Conservation (phyloP, 108 stramenopile genomes). For the Parietichytrium sp. region DNA sequence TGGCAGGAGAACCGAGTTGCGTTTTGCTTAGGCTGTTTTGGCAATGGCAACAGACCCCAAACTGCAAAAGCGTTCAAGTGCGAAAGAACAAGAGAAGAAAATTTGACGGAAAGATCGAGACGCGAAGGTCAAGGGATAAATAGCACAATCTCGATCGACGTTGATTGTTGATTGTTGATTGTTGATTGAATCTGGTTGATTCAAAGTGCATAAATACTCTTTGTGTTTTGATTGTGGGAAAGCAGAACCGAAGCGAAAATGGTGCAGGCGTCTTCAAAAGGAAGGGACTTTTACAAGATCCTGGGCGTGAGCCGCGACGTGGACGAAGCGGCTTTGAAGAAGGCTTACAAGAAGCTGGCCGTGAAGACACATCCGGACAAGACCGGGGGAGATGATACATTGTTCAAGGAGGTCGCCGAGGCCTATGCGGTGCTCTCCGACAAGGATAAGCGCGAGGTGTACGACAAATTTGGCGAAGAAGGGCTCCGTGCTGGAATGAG, state of each 20-base stretch:
- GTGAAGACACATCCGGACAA: conserved; percentile 51
- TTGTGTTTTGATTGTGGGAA: too few relatives aligned
- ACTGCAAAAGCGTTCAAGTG: too few relatives aligned
- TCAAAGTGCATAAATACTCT: too few relatives aligned
- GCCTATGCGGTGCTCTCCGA: conserved; percentile 93
- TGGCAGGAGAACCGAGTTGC: too few relatives aligned
- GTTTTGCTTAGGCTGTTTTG: too few relatives aligned
- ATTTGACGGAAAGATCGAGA: too few relatives aligned
- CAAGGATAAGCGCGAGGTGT: conserved; percentile 78
- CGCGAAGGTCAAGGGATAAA: too few relatives aligned
- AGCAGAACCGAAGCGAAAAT: neutral
- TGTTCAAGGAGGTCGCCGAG: conserved; percentile 90
- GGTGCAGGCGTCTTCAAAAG: neutral
- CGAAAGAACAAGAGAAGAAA: too few relatives aligned
- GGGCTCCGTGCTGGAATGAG: conserved; percentile 55
- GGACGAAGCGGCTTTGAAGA: conserved; percentile 55
- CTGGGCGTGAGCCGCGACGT: conserved; percentile 58
- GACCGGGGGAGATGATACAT: conserved; percentile 38
- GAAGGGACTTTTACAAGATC: conserved; percentile 46
- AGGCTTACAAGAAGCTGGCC: conserved; percentile 67
- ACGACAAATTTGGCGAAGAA: conserved; percentile 91
- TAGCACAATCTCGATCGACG: too few relatives aligned
- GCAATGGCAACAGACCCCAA: too few relatives aligned
- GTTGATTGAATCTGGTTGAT: too few relatives aligned
- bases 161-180: too few relatives aligned